phyloP scores from a whole-genome alignment of 176 grass and related monocot species.

The Coix lacrymajobi region DNA sequence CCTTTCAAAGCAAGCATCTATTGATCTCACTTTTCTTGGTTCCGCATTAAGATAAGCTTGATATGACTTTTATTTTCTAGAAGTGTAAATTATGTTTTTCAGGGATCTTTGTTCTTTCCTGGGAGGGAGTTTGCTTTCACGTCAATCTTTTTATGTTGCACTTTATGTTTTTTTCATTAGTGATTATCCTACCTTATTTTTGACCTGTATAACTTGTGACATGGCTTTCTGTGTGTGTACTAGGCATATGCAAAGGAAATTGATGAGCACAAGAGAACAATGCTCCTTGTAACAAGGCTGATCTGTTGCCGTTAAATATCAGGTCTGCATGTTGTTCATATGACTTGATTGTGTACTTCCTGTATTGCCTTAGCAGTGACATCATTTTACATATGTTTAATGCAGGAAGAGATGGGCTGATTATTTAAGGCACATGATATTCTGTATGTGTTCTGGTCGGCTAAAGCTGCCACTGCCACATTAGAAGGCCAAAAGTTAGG shows the following conservation, averaged over 20 bases:
- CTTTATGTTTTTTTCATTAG: not conserved
- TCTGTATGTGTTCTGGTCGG: conserved; percentile 90
- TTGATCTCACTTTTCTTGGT: not conserved
- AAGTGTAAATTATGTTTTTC: not conserved
- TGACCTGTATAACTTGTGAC: not conserved
- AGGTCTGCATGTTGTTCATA: conserved; percentile 29
- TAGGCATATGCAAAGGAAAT: conserved; percentile 80
- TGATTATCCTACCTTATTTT: not conserved
- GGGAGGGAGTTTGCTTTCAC: not conserved
- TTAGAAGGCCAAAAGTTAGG: conserved; percentile 65
- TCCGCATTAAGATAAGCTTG: not conserved
- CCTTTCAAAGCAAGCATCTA: not conserved
- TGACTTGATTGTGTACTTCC: not conserved
- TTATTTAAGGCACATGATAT: conserved; percentile 60
- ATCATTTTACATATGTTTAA: not conserved
- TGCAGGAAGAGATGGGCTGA: conserved; percentile 78
- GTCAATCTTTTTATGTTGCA: not conserved
- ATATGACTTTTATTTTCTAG: not conserved
- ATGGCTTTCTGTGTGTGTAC: conserved; percentile 16
- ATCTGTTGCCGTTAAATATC: conserved; percentile 73
- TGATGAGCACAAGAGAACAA: conserved; percentile 76
- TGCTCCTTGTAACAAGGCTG: conserved; percentile 96
- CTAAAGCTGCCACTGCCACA: conserved; percentile 75
- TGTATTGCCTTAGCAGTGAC: not conserved
- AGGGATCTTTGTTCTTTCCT: not conserved